A percentile compares a stretch with the other conserved stretches of the same genome.
Evolutionary conservation across 768 basidiomycete genomes (phyloP).

Genomic region (Omphalotus guepiniiformis): DNA sequence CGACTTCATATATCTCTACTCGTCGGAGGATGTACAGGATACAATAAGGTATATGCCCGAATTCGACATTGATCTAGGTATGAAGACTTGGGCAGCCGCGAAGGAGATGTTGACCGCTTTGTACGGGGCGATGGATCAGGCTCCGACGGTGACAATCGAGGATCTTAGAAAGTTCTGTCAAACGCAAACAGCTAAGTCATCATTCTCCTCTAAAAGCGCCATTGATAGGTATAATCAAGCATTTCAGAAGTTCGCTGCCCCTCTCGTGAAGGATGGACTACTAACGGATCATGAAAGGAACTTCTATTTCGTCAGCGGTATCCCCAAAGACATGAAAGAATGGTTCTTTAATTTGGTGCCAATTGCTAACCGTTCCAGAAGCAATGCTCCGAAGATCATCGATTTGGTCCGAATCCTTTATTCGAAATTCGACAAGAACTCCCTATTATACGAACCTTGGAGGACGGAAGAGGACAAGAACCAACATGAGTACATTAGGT

Average conservation of each 20-base stretch:
- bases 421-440: slow-evolving; percentile 8
- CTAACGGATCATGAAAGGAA: slow-evolving; percentile 4
- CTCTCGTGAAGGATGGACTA: slow-evolving; percentile 3
- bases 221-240: slow-evolving; percentile 8
- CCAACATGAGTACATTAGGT: too few relatives aligned
- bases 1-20: slow-evolving; percentile 3
- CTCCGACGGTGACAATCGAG: background rate
- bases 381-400: background rate
- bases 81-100: background rate
- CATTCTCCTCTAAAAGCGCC: background rate
- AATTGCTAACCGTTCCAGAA: slow-evolving; percentile 2
- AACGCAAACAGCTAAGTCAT: slow-evolving; percentile 2
- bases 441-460: slow-evolving; percentile 9
- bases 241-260: slow-evolving; percentile 9
- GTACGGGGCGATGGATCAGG: background rate
- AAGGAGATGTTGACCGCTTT: background rate
- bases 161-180: slow-evolving; percentile 9
- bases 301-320: slow-evolving; percentile 12
- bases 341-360: slow-evolving; percentile 8
- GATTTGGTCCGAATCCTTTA: slow-evolving; percentile 7
- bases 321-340: slow-evolving; percentile 8
- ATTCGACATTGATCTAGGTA: background rate
- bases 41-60: background rate
- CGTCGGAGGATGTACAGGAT: slow-evolving; percentile 2
- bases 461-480: background rate